Conservation (phyloP, 2,329 filamentous ascomycete species). For the Rhytidhysteron rufulum region DNA sequence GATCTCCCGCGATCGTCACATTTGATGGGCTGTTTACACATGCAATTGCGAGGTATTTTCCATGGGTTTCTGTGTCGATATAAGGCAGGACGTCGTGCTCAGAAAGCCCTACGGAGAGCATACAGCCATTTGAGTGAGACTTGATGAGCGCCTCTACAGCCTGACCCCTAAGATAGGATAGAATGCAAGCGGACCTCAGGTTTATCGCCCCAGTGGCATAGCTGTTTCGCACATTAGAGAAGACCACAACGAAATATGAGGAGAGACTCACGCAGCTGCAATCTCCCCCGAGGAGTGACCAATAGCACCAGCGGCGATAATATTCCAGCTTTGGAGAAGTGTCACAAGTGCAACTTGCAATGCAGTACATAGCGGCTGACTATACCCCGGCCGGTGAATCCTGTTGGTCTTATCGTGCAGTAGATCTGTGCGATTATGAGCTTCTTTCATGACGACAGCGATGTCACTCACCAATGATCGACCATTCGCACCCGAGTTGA, state of each 20-base stretch:
- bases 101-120: conserved; percentile 32
- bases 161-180: not conserved
- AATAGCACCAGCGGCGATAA: conserved; percentile 12
- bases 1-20: conserved; percentile 42
- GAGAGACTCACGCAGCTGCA: conserved; percentile 16
- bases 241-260: too few species aligned
- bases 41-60: conserved; percentile 4
- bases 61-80: conserved; percentile 8
- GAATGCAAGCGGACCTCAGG: conserved; percentile 6
- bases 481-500: conserved; percentile 12
- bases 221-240: too few species aligned
- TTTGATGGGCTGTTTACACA: conserved; percentile 36
- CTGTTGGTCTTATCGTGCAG: not conserved
- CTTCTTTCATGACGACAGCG: too few species aligned
- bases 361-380: conserved; percentile 16
- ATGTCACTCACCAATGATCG: conserved; percentile 8
- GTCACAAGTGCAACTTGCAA: conserved; percentile 19
- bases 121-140: conserved; percentile 19
- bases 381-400: conserved; percentile 7
- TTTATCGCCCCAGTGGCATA: conserved; percentile 8
- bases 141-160: conserved; percentile 9
- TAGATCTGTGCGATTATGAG: too few species aligned
- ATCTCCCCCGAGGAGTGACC: conserved; percentile 33
- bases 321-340: conserved; percentile 10
- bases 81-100: conserved; percentile 14